Evolutionary conservation across 139 green algal species (phyloP).

Genomic region (Haematococcus sp.): DNA sequence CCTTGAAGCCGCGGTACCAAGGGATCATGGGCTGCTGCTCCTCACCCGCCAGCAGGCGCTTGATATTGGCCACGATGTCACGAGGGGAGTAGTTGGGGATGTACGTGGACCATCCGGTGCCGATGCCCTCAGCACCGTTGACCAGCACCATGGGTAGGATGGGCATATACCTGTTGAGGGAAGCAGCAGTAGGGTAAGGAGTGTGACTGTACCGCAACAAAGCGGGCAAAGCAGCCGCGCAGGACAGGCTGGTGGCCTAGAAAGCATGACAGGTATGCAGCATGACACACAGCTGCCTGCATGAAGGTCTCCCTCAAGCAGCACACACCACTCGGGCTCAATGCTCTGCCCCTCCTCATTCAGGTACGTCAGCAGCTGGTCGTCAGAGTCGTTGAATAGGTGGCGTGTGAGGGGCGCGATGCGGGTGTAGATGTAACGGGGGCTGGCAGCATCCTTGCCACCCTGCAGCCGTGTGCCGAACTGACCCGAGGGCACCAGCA

Average conservation of each 20-base stretch:
- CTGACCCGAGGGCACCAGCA: constrained; percentile 80
- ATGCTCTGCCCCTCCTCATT: constrained; percentile 96
- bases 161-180: constrained; percentile 74
- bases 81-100: constrained; percentile 97
- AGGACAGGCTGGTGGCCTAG: background rate
- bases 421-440: constrained; percentile 98
- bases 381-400: constrained; percentile 92
- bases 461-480: constrained; percentile 91
- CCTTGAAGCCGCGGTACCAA: constrained; percentile 74
- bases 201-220: background rate
- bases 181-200: background rate
- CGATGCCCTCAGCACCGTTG: constrained; percentile 97
- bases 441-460: constrained; percentile 91
- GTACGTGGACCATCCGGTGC: constrained; percentile 95
- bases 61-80: constrained; percentile 92
- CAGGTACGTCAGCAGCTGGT: constrained; percentile 89
- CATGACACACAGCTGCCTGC: background rate
- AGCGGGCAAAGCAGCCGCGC: background rate
- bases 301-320: too few relatives aligned
- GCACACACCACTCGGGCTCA: constrained; percentile 86
- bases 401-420: constrained; percentile 76
- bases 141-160: constrained; percentile 89
- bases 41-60: constrained; percentile 76
- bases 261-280: background rate
- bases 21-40: constrained; percentile 77